Evolutionary conservation across 305 asterid species (phyloP).

Genomic region (Andrographis paniculata): DNA sequence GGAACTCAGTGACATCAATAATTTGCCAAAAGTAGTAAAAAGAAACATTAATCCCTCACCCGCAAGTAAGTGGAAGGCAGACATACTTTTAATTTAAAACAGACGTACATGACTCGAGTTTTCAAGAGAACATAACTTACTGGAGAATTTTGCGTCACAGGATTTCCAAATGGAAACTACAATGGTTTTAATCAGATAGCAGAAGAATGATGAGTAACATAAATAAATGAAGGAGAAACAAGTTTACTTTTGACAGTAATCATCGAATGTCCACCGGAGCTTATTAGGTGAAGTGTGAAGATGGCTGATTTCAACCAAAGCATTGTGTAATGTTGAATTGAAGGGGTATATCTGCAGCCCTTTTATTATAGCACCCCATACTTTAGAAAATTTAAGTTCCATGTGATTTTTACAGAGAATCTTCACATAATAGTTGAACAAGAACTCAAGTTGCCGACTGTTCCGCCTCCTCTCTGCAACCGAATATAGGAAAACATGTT

Average conservation of each 20-base stretch:
- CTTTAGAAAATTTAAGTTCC: constrained; percentile 47
- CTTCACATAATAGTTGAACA: constrained; percentile 64
- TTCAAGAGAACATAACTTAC: too few relatives aligned
- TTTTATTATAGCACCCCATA: constrained; percentile 59
- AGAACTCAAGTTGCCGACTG: constrained; percentile 64
- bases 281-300: constrained; percentile 76
- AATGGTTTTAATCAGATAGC: not conserved
- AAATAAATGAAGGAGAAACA: constrained; percentile 5
- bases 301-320: constrained; percentile 56
- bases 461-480: constrained; percentile 75
- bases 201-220: constrained; percentile 3
- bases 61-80: too few relatives aligned
- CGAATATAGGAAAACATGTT: constrained; percentile 14
- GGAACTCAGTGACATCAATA: not conserved
- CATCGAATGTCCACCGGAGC: constrained; percentile 72
- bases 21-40: not conserved
- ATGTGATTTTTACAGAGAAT: constrained; percentile 47
- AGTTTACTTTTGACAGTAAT: constrained; percentile 51
- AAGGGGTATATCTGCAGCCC: constrained; percentile 81
- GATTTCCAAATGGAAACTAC: too few relatives aligned
- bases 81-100: too few relatives aligned
- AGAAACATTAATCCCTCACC: too few relatives aligned
- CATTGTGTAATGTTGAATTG: constrained; percentile 47
- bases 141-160: too few relatives aligned
- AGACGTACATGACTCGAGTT: too few relatives aligned